Percentiles rank a stretch among this genome's conserved stretches.
Evolutionary conservation across 257 asterid genomes (phyloP).

Genomic region (Solanum sitiens): DNA sequence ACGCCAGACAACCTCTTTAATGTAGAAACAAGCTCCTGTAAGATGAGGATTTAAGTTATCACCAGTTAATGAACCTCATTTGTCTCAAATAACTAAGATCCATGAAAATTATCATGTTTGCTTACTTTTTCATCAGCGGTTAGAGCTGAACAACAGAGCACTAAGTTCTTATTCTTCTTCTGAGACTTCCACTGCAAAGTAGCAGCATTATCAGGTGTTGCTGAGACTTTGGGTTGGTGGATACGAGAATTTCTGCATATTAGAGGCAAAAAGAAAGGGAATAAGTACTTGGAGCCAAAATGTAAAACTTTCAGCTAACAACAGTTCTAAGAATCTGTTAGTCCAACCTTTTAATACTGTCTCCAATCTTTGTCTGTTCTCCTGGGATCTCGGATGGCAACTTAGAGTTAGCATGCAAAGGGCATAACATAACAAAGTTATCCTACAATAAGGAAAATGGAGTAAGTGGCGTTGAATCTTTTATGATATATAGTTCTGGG

Average conservation of each 20-base stretch:
- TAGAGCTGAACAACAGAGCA: slow-evolving; percentile 79
- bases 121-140: slow-evolving; percentile 54
- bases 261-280: neutral
- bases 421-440: slow-evolving; percentile 82
- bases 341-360: slow-evolving; percentile 8
- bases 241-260: slow-evolving; percentile 28
- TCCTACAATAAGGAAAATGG: slow-evolving; percentile 39
- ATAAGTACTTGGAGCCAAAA: neutral
- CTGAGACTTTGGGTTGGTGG: slow-evolving; percentile 14
- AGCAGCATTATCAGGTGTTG: slow-evolving; percentile 16
- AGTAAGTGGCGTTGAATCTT: neutral
- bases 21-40: slow-evolving; percentile 50
- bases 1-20: slow-evolving; percentile 42
- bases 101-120: neutral
- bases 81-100: neutral
- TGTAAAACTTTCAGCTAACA: neutral
- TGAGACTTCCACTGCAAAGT: slow-evolving; percentile 33
- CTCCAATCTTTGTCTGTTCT: slow-evolving; percentile 27
- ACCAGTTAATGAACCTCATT: neutral
- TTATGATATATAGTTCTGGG: neutral
- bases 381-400: slow-evolving; percentile 50
- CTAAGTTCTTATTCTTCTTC: slow-evolving; percentile 35
- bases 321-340: neutral
- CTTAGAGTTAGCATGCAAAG: slow-evolving; percentile 50
- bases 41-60: neutral